Evolutionary conservation across 352 stramenopile genomes (phyloP).

Genomic region (Phytophthora pisi): DNA sequence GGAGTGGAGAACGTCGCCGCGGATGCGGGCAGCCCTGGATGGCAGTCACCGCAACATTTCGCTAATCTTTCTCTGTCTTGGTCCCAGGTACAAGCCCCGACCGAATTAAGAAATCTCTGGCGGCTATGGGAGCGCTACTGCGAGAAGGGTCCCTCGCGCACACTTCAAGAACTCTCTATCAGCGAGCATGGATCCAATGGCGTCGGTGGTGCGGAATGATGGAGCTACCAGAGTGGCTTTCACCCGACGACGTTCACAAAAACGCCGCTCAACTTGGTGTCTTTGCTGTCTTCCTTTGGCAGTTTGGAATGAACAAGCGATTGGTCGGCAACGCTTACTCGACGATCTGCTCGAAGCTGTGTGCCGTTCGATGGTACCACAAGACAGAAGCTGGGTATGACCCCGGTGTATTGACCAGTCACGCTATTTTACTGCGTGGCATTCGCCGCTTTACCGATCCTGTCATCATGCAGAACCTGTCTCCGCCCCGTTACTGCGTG

Average conservation of each 20-base stretch:
- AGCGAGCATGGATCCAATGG: not conserved
- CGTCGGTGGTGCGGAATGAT: not conserved
- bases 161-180: not conserved
- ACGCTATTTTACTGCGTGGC: not conserved
- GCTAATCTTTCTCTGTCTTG: not conserved
- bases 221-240: not conserved
- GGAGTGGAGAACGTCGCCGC: not conserved
- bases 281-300: not conserved
- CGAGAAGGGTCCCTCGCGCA: not conserved
- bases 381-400: not conserved
- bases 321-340: not conserved
- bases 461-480: not conserved
- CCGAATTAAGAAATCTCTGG: not conserved
- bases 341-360: not conserved
- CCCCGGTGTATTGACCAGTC: not conserved
- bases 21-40: too few species aligned
- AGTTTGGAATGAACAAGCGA: not conserved
- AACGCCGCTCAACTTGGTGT: not conserved
- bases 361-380: not conserved
- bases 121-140: not conserved
- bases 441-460: not conserved
- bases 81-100: not conserved
- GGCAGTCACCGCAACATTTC: not conserved
- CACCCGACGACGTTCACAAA: not conserved
- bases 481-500: not conserved